Evolutionary conservation across 257 asterid genomes (phyloP).

Genomic region (Ajuga chamaepitys): DNA sequence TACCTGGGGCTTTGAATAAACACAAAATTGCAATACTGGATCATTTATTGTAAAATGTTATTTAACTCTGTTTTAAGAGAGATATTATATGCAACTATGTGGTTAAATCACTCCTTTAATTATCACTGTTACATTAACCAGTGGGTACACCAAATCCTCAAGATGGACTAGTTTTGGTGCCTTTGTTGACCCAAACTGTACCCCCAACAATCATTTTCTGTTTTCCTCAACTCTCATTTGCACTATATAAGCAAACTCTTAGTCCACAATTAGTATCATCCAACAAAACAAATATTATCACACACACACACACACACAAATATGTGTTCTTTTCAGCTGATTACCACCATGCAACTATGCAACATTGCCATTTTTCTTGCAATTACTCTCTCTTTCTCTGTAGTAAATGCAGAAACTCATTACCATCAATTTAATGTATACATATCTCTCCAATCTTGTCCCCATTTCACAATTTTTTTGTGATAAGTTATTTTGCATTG

Average conservation of each 20-base stretch:
- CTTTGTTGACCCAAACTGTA: constrained; percentile 18
- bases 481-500: too few species aligned
- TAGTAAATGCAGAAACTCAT: constrained; percentile 43
- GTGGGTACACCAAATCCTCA: constrained; percentile 47
- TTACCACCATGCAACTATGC: constrained; percentile 15
- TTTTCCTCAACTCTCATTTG: background rate
- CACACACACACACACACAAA: too few species aligned
- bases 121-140: constrained; percentile 7
- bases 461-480: too few species aligned
- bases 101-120: too few species aligned
- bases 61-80: too few species aligned
- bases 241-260: constrained; percentile 16
- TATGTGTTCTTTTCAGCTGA: constrained; percentile 4
- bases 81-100: too few species aligned
- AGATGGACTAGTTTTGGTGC: constrained; percentile 26
- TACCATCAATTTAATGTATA: constrained; percentile 47
- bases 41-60: too few species aligned
- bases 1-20: too few species aligned
- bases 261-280: background rate
- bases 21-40: too few species aligned
- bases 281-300: background rate
- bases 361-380: constrained; percentile 22
- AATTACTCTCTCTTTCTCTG: constrained; percentile 12
- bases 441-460: background rate
- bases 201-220: background rate